phyloP scores from a whole-genome alignment of 2,329 filamentous ascomycete genomes.

The Beauveria varroae region DNA sequence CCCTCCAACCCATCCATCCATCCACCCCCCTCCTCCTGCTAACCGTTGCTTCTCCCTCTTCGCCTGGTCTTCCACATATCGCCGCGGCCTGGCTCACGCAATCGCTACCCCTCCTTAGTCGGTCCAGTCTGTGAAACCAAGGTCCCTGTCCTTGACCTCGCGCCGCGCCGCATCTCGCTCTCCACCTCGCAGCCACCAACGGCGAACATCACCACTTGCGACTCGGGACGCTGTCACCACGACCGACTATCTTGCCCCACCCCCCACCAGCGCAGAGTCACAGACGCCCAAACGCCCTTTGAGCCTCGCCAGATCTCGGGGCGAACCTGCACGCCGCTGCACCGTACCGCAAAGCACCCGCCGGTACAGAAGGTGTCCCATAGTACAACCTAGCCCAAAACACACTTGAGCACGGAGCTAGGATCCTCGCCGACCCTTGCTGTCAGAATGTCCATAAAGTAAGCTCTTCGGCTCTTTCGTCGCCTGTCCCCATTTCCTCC shows the following conservation, averaged over 20 bases:
- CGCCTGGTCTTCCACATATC: not conserved
- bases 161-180: not conserved
- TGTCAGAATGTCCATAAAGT: conserved; percentile 48
- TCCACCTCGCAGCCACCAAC: conserved; percentile 4
- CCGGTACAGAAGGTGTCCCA: conserved; percentile 6
- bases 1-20: conserved; percentile 4
- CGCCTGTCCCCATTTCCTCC: conserved; percentile 9
- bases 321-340: conserved; percentile 4
- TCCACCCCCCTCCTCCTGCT: conserved; percentile 3
- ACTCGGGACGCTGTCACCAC: not conserved
- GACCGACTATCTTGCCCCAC: conserved; percentile 7
- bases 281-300: conserved; percentile 8
- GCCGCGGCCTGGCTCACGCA: not conserved
- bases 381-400: conserved; percentile 11
- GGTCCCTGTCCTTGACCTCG: not conserved
- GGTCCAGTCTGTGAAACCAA: not conserved
- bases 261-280: conserved; percentile 6
- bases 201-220: conserved; percentile 3
- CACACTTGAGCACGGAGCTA: conserved; percentile 20
- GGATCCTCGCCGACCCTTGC: conserved; percentile 25
- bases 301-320: conserved; percentile 8
- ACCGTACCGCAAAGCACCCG: not conserved
- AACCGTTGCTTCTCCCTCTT: not conserved
- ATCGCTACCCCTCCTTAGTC: not conserved
- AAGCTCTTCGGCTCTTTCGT: conserved; percentile 28